A percentile compares a stretch with the other conserved stretches of the same genome.
Conservation (phyloP, 352 stramenopile genomes). For the Phytophthora fragariae region DNA sequence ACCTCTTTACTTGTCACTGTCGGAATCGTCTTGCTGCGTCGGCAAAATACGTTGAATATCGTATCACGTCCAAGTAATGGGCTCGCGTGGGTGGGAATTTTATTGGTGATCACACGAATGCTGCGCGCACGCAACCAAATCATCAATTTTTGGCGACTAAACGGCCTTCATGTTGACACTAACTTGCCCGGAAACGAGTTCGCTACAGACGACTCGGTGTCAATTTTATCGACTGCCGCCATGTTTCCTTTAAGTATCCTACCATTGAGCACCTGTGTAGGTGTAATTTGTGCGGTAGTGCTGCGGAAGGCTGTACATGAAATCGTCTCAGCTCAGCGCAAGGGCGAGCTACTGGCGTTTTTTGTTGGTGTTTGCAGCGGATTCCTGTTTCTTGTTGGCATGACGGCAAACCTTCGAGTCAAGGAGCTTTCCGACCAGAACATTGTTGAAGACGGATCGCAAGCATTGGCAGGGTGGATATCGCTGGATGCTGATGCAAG, state of each 20-base stretch:
- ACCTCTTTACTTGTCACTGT: constrained; percentile 52
- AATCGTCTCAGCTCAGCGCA: neutral
- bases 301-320: constrained; percentile 34
- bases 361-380: constrained; percentile 21
- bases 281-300: constrained; percentile 50
- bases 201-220: constrained; percentile 78
- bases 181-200: constrained; percentile 73
- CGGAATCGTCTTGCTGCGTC: constrained; percentile 27
- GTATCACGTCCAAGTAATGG: neutral
- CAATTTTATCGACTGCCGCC: constrained; percentile 77
- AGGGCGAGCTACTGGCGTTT: constrained; percentile 13
- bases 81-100: constrained; percentile 33
- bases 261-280: constrained; percentile 36
- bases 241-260: constrained; percentile 43
- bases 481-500: constrained; percentile 44
- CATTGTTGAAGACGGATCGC: constrained; percentile 6
- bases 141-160: constrained; percentile 89
- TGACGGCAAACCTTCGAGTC: constrained; percentile 34
- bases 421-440: constrained; percentile 28
- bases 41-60: constrained; percentile 4
- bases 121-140: constrained; percentile 85
- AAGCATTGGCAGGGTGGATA: constrained; percentile 15
- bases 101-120: constrained; percentile 61
- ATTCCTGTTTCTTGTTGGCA: constrained; percentile 36
- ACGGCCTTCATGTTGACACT: constrained; percentile 57